Evolutionary conservation across 176 grass and related monocot genomes (phyloP).

Genomic region (Musa troglodytarum): DNA sequence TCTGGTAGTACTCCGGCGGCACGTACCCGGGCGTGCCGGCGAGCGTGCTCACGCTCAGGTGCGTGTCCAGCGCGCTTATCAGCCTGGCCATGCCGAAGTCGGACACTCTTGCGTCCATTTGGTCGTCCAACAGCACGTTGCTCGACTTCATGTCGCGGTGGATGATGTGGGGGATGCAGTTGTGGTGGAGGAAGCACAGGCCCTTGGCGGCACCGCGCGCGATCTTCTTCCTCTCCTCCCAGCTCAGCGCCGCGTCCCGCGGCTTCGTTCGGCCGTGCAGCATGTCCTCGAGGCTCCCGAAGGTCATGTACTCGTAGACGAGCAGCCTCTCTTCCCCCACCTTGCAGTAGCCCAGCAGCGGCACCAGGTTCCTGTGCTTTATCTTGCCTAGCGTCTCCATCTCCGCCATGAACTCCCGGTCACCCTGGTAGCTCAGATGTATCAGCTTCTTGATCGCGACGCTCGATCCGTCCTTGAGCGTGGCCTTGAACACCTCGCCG

Average conservation of each 20-base stretch:
- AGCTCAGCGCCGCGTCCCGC: slow-evolving; percentile 20
- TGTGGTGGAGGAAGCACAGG: slow-evolving; percentile 88
- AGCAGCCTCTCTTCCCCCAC: slow-evolving; percentile 90
- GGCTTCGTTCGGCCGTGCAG: slow-evolving; percentile 33
- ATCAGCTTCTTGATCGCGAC: slow-evolving; percentile 96
- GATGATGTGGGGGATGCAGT: slow-evolving; percentile 98
- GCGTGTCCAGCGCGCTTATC: slow-evolving; percentile 78
- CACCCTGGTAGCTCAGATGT: slow-evolving; percentile 87
- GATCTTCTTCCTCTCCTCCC: slow-evolving; percentile 49
- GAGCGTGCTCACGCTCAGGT: slow-evolving; percentile 90
- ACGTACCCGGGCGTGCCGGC: slow-evolving; percentile 91
- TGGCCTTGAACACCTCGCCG: slow-evolving; percentile 97
- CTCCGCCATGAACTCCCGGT: slow-evolving; percentile 95
- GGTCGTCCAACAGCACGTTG: slow-evolving; percentile 72
- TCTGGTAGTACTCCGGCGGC: slow-evolving; percentile 98
- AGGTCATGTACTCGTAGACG: slow-evolving; percentile 88
- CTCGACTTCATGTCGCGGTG: slow-evolving; percentile 99
- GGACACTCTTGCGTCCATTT: slow-evolving; percentile 67
- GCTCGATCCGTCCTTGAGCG: slow-evolving; percentile 64
- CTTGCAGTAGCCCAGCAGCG: slow-evolving; percentile 83
- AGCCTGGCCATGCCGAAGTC: slow-evolving; percentile 95
- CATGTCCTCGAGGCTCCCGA: slow-evolving; percentile 81
- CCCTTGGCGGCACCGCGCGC: slow-evolving; percentile 70
- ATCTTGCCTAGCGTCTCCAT: slow-evolving; percentile 98
- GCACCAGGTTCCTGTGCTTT: slow-evolving; percentile 83